Percentiles rank a stretch among this genome's conserved stretches.
These are phyloP conservation scores for Helotiales sp. DNA, from an alignment of 2,329 filamentous ascomycete species.

Conservation along the genomic window DNA sequence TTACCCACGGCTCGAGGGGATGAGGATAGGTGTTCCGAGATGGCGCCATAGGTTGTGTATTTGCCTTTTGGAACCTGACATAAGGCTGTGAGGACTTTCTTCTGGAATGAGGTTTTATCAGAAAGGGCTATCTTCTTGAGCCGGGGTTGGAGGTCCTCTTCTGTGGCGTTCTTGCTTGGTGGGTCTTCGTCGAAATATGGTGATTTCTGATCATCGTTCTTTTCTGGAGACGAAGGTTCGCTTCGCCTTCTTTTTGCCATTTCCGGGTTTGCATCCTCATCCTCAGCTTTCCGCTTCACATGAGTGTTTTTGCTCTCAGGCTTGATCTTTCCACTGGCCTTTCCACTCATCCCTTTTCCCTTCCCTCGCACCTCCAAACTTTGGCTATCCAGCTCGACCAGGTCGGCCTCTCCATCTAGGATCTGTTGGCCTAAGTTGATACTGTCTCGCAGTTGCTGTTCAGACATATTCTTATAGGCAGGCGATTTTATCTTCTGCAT, in stretches of 20 bases:
- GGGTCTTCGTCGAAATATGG: slow-evolving; percentile 33
- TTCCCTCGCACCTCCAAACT: slow-evolving; percentile 41
- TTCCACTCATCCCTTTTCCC: slow-evolving; percentile 1
- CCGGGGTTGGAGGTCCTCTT: slow-evolving; percentile 22
- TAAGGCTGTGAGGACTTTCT: slow-evolving; percentile 68
- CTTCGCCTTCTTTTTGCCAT: slow-evolving; percentile 8
- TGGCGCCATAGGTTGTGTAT: slow-evolving; percentile 75
- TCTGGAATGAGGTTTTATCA: slow-evolving; percentile 53
- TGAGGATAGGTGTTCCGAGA: slow-evolving; percentile 67
- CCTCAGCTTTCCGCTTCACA: slow-evolving; percentile 11
- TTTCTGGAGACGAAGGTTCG: background rate
- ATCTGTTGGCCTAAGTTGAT: slow-evolving; percentile 41
- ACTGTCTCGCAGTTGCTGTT: slow-evolving; percentile 37
- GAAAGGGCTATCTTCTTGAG: slow-evolving; percentile 28
- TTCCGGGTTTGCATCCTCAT: background rate
- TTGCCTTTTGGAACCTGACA: slow-evolving; percentile 74
- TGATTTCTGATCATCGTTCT: background rate
- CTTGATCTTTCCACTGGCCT: slow-evolving; percentile 4
- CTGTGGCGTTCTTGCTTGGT: slow-evolving; percentile 39
- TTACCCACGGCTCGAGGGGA: slow-evolving; percentile 78
- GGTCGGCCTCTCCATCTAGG: slow-evolving; percentile 35
- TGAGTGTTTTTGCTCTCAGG: background rate
- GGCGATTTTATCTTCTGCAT: slow-evolving; percentile 41
- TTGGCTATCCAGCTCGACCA: slow-evolving; percentile 40
- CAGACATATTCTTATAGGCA: slow-evolving; percentile 44